Evolutionary conservation across 164 flowering plant genomes (phyloP).

Genomic region (Amborella trichopoda): DNA sequence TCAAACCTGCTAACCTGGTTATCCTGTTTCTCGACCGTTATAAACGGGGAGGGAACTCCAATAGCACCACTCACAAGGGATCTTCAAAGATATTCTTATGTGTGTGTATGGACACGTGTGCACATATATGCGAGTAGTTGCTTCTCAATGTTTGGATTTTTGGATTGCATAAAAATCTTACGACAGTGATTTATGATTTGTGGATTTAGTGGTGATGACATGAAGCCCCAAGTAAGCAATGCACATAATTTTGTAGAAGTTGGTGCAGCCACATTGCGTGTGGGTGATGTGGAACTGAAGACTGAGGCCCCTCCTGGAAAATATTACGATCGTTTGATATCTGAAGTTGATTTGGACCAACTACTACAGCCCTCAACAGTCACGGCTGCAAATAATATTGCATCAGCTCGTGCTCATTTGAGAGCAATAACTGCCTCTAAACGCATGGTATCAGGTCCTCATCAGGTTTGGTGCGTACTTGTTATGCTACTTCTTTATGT

Average conservation of each 20-base stretch:
- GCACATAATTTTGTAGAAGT: constrained; percentile 68
- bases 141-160: too few species aligned
- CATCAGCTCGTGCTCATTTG: constrained; percentile 68
- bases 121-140: too few species aligned
- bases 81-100: too few species aligned
- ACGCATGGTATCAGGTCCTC: constrained; percentile 62
- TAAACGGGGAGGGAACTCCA: too few species aligned
- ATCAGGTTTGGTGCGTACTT: constrained; percentile 62
- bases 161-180: too few species aligned
- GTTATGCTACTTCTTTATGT: not conserved
- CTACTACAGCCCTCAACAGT: constrained; percentile 74
- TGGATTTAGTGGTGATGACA: constrained; percentile 40
- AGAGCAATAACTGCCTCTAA: constrained; percentile 88
- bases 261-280: constrained; percentile 94
- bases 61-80: too few species aligned
- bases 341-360: constrained; percentile 49
- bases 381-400: constrained; percentile 54
- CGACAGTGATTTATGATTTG: too few species aligned
- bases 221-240: constrained; percentile 38
- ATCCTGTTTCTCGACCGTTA: too few species aligned
- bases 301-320: constrained; percentile 58
- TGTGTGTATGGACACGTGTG: too few species aligned
- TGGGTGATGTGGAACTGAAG: constrained; percentile 74
- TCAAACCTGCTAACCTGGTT: too few species aligned
- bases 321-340: constrained; percentile 40